Evolutionary conservation across 148 eudicot genomes (phyloP).

Genomic region (Diospyros lotus): DNA sequence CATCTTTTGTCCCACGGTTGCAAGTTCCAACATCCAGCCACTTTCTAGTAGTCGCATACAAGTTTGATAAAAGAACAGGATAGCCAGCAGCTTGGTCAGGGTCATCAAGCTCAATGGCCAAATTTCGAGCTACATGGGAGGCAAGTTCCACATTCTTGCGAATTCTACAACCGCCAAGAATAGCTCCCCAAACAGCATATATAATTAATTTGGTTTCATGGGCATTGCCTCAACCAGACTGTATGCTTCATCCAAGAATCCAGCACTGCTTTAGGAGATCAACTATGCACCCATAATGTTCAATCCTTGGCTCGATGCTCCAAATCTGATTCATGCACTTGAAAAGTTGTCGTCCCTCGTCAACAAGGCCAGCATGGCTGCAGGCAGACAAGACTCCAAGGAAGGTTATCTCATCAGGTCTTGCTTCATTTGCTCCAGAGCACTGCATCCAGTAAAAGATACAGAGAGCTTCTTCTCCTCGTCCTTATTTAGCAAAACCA

Average conservation of each 20-base stretch:
- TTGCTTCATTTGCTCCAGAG: constrained; percentile 12
- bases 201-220: constrained; percentile 54
- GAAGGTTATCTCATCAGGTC: constrained; percentile 58
- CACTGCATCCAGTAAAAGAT: constrained; percentile 47
- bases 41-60: constrained; percentile 38
- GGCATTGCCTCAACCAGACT: constrained; percentile 46
- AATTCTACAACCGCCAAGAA: constrained; percentile 62
- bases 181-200: constrained; percentile 60
- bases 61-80: constrained; percentile 45
- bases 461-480: constrained; percentile 45
- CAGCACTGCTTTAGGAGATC: constrained; percentile 64
- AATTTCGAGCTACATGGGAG: constrained; percentile 28
- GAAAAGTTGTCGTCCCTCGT: constrained; percentile 42
- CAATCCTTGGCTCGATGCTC: constrained; percentile 47
- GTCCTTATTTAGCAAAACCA: constrained; percentile 65
- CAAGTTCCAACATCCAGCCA: constrained; percentile 54
- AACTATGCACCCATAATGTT: constrained; percentile 69
- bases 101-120: constrained; percentile 29
- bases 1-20: constrained; percentile 37
- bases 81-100: constrained; percentile 45
- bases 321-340: constrained; percentile 36
- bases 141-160: constrained; percentile 52
- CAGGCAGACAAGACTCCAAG: constrained; percentile 63
- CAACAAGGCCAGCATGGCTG: constrained; percentile 57
- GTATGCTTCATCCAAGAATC: constrained; percentile 48